These are phyloP conservation scores for Leccinellum rugosiceps DNA, from an alignment of 768 basidiomycete genomes.

Conservation along the genomic window DNA sequence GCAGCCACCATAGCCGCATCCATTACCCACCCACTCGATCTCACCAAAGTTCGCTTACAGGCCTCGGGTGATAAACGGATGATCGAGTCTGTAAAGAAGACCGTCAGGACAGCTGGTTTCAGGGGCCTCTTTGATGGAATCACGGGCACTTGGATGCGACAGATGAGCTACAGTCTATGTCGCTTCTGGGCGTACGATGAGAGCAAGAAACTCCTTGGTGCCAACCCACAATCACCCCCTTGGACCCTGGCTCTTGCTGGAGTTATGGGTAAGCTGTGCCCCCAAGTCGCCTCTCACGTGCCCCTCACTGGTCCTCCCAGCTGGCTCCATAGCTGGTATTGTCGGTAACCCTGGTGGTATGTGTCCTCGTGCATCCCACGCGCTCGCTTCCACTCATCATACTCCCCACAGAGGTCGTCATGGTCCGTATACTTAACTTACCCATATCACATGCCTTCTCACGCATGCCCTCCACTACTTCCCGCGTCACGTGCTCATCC, in stretches of 20 bases:
- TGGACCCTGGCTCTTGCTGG: constrained; percentile 83
- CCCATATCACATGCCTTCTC: constrained; percentile 16
- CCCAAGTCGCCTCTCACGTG: background rate
- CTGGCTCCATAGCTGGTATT: constrained; percentile 81
- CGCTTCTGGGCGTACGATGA: constrained; percentile 94
- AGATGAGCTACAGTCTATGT: constrained; percentile 91
- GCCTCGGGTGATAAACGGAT: constrained; percentile 91
- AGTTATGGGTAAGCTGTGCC: constrained; percentile 67
- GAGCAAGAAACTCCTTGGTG: constrained; percentile 80
- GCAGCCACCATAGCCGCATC: constrained; percentile 88
- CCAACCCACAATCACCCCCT: constrained; percentile 61
- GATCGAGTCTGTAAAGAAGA: constrained; percentile 81
- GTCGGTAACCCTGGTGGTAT: constrained; percentile 86
- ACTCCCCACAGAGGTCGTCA: constrained; percentile 59
- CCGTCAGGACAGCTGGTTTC: constrained; percentile 71
- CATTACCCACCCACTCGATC: constrained; percentile 82
- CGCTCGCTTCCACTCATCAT: background rate
- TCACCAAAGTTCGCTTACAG: constrained; percentile 90
- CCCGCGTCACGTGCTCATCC: constrained; percentile 17
- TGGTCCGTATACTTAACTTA: constrained; percentile 38
- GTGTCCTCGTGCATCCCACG: constrained; percentile 24
- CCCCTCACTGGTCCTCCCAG: constrained; percentile 33
- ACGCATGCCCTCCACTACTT: background rate
- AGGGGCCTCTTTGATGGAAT: constrained; percentile 82
- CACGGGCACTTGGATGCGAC: constrained; percentile 83